A percentile compares a stretch with the other conserved stretches of the same genome.
phyloP scores from a whole-genome alignment of 345 rosid species.

The Reutealis trisperma region DNA sequence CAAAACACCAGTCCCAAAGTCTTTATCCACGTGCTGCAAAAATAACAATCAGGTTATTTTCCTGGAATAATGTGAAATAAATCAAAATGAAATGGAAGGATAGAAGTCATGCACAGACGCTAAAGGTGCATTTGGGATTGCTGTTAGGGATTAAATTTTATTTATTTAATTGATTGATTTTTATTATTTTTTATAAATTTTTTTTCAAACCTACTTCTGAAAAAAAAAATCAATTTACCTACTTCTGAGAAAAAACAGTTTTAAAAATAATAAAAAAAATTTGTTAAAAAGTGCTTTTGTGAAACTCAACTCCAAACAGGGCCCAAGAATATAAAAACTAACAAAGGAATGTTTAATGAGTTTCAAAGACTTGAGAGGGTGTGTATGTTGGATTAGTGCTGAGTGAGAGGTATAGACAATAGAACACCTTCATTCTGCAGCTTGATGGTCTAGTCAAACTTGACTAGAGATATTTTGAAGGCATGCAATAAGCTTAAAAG shows the following conservation, averaged over 20 bases:
- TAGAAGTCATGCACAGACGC: neutral
- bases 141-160: no score
- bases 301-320: no score
- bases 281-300: no score
- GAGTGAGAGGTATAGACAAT: neutral
- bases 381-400: neutral
- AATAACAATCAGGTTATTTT: conserved; percentile 17
- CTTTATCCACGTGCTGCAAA: conserved; percentile 91
- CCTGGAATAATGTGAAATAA: neutral
- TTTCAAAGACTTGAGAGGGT: neutral
- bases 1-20: conserved; percentile 97
- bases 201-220: no score
- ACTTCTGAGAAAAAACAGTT: no score
- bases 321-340: neutral
- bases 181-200: no score
- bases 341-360: neutral
- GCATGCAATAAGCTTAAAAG: neutral
- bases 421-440: neutral
- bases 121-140: no score
- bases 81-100: neutral
- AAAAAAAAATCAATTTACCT: no score
- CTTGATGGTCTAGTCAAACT: neutral
- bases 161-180: no score
- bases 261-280: no score
- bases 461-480: neutral